Evolutionary conservation across 148 eudicot genomes (phyloP).

Genomic region (Vaccinium vitisidaea): DNA sequence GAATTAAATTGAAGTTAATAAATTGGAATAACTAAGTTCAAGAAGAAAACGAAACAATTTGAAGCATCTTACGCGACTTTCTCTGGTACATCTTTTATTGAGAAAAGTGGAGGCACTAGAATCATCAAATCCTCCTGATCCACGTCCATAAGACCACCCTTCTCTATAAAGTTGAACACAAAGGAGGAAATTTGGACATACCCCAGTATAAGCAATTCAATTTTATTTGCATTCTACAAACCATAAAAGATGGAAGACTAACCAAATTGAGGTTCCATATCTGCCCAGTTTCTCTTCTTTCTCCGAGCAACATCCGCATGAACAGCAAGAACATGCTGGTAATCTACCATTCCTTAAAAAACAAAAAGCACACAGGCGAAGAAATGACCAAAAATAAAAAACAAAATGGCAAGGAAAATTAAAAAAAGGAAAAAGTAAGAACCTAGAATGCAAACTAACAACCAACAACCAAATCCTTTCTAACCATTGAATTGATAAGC

Average conservation of each 20-base stretch:
- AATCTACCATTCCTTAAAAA: conserved; percentile 84
- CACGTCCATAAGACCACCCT: conserved; percentile 45
- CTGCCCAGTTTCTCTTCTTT: conserved; percentile 65
- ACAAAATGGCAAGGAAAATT: not conserved
- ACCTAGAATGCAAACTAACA: not conserved
- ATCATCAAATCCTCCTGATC: conserved; percentile 81
- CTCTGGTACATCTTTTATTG: conserved; percentile 74
- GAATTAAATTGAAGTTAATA: not conserved
- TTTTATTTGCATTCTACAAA: not conserved
- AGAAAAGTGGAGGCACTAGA: conserved; percentile 73
- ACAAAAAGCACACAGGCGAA: not conserved
- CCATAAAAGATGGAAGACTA: conserved; percentile 14
- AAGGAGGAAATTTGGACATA: conserved; percentile 11
- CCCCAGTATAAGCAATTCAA: conserved; percentile 8
- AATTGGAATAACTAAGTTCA: not conserved
- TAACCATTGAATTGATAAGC: conserved; percentile 83
- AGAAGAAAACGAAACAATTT: conserved; percentile 8
- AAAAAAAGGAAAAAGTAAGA: not conserved
- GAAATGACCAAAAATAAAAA: conserved; percentile 5
- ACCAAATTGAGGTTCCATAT: conserved; percentile 62
- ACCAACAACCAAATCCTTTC: conserved; percentile 12
- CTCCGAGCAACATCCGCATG: conserved; percentile 70
- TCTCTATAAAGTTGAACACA: conserved; percentile 34
- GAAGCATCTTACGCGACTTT: conserved; percentile 67
- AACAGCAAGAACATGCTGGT: conserved; percentile 87